phyloP scores from a whole-genome alignment of 129 eudicot species.

The Artemisia tridentata region DNA sequence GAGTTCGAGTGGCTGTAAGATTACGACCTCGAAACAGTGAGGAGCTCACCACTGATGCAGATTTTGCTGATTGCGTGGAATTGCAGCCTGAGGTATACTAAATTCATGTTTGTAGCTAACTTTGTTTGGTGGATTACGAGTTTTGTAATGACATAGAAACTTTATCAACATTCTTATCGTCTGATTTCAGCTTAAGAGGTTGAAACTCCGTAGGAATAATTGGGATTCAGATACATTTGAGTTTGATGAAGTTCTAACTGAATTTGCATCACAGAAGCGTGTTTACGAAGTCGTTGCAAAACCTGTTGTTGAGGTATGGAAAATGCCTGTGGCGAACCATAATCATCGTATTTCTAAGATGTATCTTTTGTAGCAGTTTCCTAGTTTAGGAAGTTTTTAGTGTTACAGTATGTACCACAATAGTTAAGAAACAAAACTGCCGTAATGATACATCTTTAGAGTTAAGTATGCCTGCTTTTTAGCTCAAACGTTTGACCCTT shows the following conservation, averaged over 20 bases:
- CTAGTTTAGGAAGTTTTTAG: too few relatives aligned
- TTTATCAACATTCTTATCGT: conserved; percentile 13
- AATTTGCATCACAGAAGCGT: conserved; percentile 95
- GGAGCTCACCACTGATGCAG: conserved; percentile 87
- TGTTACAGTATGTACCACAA: too few relatives aligned
- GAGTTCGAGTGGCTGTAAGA: conserved; percentile 96
- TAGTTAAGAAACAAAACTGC: too few relatives aligned
- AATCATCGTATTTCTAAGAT: too few relatives aligned
- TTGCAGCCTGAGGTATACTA: conserved; percentile 86
- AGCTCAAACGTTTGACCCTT: too few relatives aligned
- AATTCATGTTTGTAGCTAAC: conserved; percentile 7
- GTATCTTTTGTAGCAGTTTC: too few relatives aligned
- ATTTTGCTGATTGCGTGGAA: conserved; percentile 97
- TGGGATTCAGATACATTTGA: conserved; percentile 98
- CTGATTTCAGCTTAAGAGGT: conserved; percentile 67
- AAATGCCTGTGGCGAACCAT: not conserved
- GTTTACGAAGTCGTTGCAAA: conserved; percentile 97
- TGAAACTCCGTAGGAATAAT: conserved; percentile 80
- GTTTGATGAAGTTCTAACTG: conserved; percentile 96
- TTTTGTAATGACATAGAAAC: not conserved
- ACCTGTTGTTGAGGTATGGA: conserved; percentile 88
- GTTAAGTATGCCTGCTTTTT: too few relatives aligned
- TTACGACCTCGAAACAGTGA: conserved; percentile 85
- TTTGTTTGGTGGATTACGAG: not conserved
- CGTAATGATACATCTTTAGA: too few relatives aligned